Percentiles rank a stretch among this genome's conserved stretches.
Evolutionary conservation across 139 green algal genomes (phyloP).

Genomic region (Picochlorum sp.): DNA sequence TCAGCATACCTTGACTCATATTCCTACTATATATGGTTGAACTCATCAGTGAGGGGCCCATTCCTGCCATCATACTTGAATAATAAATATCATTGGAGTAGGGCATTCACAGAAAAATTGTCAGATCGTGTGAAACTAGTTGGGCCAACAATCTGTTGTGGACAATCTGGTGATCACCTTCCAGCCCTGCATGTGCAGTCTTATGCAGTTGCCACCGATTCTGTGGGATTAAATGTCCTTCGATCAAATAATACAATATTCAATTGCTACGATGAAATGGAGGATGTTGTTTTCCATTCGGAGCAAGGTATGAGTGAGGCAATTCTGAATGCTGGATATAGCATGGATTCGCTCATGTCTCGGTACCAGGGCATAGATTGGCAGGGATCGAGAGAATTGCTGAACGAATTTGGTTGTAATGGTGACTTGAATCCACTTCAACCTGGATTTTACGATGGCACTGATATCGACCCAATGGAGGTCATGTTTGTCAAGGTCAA

Average conservation of each 20-base stretch:
- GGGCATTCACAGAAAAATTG: conserved; percentile 29
- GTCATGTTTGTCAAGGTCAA: conserved; percentile 79
- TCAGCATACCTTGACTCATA: neutral
- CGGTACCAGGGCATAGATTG: conserved; percentile 40
- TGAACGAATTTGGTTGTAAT: conserved; percentile 12
- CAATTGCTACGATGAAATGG: conserved; percentile 5
- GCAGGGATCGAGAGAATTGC: conserved; percentile 2
- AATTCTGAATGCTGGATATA: conserved; percentile 42
- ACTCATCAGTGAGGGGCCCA: conserved; percentile 38
- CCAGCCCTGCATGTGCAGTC: conserved; percentile 42
- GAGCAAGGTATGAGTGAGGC: conserved; percentile 34
- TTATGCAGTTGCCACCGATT: conserved; percentile 41
- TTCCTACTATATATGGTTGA: conserved; percentile 44
- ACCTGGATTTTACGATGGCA: conserved; percentile 48
- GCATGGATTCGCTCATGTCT: conserved; percentile 45
- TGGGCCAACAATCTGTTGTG: conserved; percentile 43
- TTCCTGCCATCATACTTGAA: conserved; percentile 40
- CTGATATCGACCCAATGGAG: conserved; percentile 57
- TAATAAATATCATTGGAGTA: conserved; percentile 31
- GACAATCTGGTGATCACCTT: conserved; percentile 11
- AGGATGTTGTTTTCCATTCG: conserved; percentile 16
- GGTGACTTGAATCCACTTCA: conserved; percentile 31
- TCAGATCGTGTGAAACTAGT: conserved; percentile 39
- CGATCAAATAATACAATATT: neutral
- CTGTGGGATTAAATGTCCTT: conserved; percentile 23